phyloP scores from a whole-genome alignment of 306 rosid genomes.

The Dalbergia cochinchinensis region DNA sequence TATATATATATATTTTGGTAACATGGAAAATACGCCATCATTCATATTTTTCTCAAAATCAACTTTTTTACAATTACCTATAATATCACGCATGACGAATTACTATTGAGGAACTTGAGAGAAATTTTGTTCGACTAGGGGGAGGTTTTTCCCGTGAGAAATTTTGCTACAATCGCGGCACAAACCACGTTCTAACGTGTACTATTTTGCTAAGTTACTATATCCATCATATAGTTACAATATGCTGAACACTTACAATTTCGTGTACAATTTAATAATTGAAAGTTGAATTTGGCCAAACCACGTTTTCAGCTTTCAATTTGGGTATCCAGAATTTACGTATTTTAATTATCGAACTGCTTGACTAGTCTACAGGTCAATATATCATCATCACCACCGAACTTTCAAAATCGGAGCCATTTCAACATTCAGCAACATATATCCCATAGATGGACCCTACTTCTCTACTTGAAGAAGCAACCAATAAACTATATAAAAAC shows the following conservation, averaged over 20 bases:
- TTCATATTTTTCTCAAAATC: too few relatives aligned
- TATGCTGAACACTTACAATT: too few relatives aligned
- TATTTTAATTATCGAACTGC: not conserved
- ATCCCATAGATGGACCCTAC: not conserved
- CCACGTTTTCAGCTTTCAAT: too few relatives aligned
- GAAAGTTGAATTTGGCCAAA: too few relatives aligned
- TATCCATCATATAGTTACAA: not conserved
- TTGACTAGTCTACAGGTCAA: not conserved
- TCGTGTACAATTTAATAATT: too few relatives aligned
- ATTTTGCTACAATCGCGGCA: constrained; percentile 15
- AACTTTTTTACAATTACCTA: too few relatives aligned
- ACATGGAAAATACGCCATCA: too few relatives aligned
- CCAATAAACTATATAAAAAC: constrained; percentile 5
- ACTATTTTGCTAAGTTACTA: not conserved
- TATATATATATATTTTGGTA: too few relatives aligned
- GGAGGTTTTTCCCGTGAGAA: not conserved
- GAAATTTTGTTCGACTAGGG: too few relatives aligned
- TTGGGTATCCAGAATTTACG: too few relatives aligned
- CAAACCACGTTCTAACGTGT: not conserved
- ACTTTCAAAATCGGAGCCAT: not conserved
- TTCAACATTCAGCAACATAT: not conserved
- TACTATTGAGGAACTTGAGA: too few relatives aligned
- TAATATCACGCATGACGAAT: too few relatives aligned
- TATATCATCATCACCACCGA: not conserved
- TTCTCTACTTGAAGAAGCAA: not conserved